Evolutionary conservation across 148 eudicot genomes (phyloP), one percentile per base, ranked within the genome.

Genomic region (Amaranthus cruentus): DNA sequence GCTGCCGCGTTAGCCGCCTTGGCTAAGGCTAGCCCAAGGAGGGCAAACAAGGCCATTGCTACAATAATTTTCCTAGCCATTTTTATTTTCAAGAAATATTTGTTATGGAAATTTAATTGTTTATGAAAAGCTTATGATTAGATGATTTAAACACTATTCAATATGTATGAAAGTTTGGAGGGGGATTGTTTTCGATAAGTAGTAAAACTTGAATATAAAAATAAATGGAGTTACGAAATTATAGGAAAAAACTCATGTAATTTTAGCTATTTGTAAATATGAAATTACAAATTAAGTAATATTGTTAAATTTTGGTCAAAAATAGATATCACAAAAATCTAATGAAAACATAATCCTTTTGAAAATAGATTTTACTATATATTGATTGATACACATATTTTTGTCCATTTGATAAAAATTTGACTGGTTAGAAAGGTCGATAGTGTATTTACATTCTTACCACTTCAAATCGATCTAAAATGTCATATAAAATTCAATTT

Each of bases 31-130:
- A 75, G 8, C 66, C 79, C 76, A 66, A 80, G 3, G 56, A 80
- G 15, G 48, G 67, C 61, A 46, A 75, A 46, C 4, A 75, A 21
- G 14, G 72, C 42, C 62, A 76, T 2, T 52, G 64, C 58, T 65
- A 61, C 68, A 56, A 71, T 6, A 59, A 71, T 11, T 59, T 80
- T 75, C 44, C 72, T 75, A 51, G 58, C 69, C 82, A 80, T 80
- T 18, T 43, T 73, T 5, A 15, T 44, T 62, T 53, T 52, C 4
- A 21, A 64, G 21, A 50, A 15, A 51, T 3, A n/a, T 48, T 65
- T 21, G 66, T 10, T 48, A 0, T 42, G 10, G 2, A 49, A 6
- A 21, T 6, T 71, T n/a, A 60, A 51, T 55, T 55, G 12, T 43
- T 43, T 58, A 2, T 5, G 43, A 42, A 9, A 42, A 55, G 14